Conservation (phyloP, 768 basidiomycete genomes). For the Scleroderma citrinum region DNA sequence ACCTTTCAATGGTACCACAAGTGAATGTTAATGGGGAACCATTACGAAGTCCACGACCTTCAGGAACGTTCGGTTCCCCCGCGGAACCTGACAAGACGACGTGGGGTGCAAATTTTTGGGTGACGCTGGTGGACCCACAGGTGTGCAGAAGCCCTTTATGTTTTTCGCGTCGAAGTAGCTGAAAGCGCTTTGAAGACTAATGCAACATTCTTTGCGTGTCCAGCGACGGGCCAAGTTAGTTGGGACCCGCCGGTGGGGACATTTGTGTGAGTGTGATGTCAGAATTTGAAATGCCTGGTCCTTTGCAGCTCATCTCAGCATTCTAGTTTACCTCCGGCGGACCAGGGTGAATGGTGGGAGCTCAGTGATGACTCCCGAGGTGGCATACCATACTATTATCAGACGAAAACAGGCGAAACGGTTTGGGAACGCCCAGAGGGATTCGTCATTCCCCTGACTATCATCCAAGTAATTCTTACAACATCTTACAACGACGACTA, state of each 20-base stretch:
- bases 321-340: conserved; percentile 69
- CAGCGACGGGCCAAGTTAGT: conserved; percentile 84
- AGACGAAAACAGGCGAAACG: conserved; percentile 86
- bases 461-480: conserved; percentile 63
- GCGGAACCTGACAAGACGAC: conserved; percentile 38
- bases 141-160: conserved; percentile 36
- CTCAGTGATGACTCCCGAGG: conserved; percentile 77
- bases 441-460: conserved; percentile 86
- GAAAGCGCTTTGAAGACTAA: conserved; percentile 36
- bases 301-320: background rate
- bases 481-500: background rate
- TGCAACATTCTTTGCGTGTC: conserved; percentile 86
- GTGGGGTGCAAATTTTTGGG: conserved; percentile 94
- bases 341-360: conserved; percentile 96
- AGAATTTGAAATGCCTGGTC: conserved; percentile 14
- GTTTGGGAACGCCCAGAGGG: conserved; percentile 88
- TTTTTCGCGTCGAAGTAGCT: conserved; percentile 6
- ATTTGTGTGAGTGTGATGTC: conserved; percentile 61
- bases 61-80: conserved; percentile 13
- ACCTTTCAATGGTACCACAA: conserved; percentile 25
- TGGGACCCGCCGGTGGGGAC: conserved; percentile 91
- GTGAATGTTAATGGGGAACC: conserved; percentile 33
- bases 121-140: conserved; percentile 87
- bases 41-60: conserved; percentile 26
- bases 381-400: conserved; percentile 89